Conservation (phyloP, 495 filamentous ascomycete genomes). For the Astrocystis sublimbata region DNA sequence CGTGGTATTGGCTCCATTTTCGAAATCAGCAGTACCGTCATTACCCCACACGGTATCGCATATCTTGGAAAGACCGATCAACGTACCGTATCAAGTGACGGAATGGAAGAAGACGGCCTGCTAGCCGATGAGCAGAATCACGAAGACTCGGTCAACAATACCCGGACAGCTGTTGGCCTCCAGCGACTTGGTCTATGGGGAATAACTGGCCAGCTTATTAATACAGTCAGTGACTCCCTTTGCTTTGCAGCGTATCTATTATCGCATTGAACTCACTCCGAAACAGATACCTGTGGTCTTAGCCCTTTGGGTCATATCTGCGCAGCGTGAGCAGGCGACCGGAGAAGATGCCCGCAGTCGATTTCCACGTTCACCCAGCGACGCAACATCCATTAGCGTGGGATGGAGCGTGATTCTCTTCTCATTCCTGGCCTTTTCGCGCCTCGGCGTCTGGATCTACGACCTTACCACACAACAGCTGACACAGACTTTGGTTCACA, state of each 20-base stretch:
- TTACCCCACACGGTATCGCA: conserved; percentile 41
- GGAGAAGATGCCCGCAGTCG: neutral
- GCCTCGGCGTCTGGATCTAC: conserved; percentile 41
- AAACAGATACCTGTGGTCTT: conserved; percentile 41
- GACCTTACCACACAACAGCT: conserved; percentile 50
- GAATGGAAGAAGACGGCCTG: conserved; percentile 26
- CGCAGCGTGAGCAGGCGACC: conserved; percentile 11
- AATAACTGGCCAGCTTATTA: conserved; percentile 41
- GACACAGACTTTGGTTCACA: conserved; percentile 41
- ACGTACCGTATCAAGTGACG: conserved; percentile 16
- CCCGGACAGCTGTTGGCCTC: conserved; percentile 36
- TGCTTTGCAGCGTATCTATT: neutral
- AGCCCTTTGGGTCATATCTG: conserved; percentile 35
- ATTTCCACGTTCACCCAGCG: neutral
- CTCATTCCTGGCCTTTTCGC: conserved; percentile 46
- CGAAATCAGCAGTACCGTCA: conserved; percentile 52
- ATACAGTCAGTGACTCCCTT: conserved; percentile 29
- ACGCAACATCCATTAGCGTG: conserved; percentile 18
- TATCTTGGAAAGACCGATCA: conserved; percentile 31
- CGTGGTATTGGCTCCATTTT: conserved; percentile 54
- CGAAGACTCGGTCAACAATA: conserved; percentile 21
- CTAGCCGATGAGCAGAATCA: conserved; percentile 8
- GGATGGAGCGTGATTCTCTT: conserved; percentile 39
- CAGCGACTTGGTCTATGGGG: conserved; percentile 48
- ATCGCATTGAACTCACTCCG: conserved; percentile 9